Conservation (phyloP, 129 eudicot genomes). For the Flaveria brownii region DNA sequence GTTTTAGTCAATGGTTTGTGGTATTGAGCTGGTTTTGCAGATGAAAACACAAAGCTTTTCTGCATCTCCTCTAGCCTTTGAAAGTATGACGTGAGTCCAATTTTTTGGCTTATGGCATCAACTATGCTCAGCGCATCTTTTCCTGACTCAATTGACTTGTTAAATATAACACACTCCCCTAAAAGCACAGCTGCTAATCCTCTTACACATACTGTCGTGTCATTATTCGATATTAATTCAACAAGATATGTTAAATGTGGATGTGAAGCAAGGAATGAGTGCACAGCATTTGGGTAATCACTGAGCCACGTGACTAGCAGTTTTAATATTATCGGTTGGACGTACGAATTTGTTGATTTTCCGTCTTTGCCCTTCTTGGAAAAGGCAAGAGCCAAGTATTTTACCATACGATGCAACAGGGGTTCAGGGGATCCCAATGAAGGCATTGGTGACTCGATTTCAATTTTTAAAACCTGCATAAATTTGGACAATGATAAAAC, state of each 20-base stretch:
- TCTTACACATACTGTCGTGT: constrained; percentile 55
- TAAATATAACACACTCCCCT: constrained; percentile 74
- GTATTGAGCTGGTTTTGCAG: constrained; percentile 51
- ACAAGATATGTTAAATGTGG: constrained; percentile 77
- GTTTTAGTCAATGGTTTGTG: constrained; percentile 60
- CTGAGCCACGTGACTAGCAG: constrained; percentile 80
- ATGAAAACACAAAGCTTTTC: constrained; percentile 61
- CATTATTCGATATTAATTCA: constrained; percentile 58
- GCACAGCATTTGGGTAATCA: constrained; percentile 76
- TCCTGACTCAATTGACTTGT: constrained; percentile 47
- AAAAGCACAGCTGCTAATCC: constrained; percentile 76
- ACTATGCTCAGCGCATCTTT: constrained; percentile 65
- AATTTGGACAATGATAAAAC: background rate
- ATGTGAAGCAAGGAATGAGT: constrained; percentile 67
- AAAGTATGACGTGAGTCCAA: constrained; percentile 70
- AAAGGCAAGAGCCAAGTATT: constrained; percentile 84
- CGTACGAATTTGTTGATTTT: constrained; percentile 46
- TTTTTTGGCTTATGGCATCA: constrained; percentile 78
- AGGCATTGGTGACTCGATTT: constrained; percentile 64
- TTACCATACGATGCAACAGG: constrained; percentile 77
- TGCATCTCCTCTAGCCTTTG: constrained; percentile 77
- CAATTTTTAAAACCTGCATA: constrained; percentile 68
- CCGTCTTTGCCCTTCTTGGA: constrained; percentile 66
- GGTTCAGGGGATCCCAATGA: constrained; percentile 77
- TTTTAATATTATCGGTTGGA: constrained; percentile 69